Evolutionary conservation across 2,329 filamentous ascomycete species (phyloP), one percentile per base, ranked within the genome.

Genomic region (Nothopassalora personata): DNA sequence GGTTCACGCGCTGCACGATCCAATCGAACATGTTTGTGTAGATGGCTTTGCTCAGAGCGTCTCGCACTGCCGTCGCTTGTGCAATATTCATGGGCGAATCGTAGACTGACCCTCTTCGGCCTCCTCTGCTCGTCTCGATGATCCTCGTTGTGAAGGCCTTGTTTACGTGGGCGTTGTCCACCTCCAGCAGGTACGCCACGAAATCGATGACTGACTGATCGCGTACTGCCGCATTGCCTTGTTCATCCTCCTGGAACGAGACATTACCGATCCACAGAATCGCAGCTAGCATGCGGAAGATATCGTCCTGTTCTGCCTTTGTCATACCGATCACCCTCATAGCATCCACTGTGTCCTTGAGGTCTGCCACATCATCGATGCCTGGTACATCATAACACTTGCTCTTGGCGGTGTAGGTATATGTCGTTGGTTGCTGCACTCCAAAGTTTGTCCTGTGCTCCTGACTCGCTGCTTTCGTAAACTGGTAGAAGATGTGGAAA

Each of bases 401-500:
- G 60, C 93, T 96, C 66, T 85, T 86, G 75, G 91, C 97, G 15
- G 92, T 96, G 74, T 99, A 99, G 27, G 90, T 78, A 74, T 99
- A 99, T 34, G 91, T 90, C 70, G 96, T 89, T 27, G 94, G 94
- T 67, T 88, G 88, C 73, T 97, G 93, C 19, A 99, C 81, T 53
- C 94, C 94, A 71, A 90, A 97, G n/a, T 81, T 86, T 70, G 94
- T 86, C 79, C 91, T 83, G 75, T 97, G 95, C 60, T 88, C 85
- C 66, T 88, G 82, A n/a, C 91, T 89, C 9, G 93, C 93, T 4
- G 90, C 91, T 77, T 97, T 99, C 50, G 94, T 90, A 75, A 97
- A 97, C 75, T 99, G 94, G 77, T 99, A 99, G 75, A 99, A 99
- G 70, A 99, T 97, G 77, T 99, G 94, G 76, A 99, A 99, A 77